These are phyloP conservation scores for Singerocomus inundabilis DNA, from an alignment of 1,284 basidiomycete species.

Conservation along the genomic window DNA sequence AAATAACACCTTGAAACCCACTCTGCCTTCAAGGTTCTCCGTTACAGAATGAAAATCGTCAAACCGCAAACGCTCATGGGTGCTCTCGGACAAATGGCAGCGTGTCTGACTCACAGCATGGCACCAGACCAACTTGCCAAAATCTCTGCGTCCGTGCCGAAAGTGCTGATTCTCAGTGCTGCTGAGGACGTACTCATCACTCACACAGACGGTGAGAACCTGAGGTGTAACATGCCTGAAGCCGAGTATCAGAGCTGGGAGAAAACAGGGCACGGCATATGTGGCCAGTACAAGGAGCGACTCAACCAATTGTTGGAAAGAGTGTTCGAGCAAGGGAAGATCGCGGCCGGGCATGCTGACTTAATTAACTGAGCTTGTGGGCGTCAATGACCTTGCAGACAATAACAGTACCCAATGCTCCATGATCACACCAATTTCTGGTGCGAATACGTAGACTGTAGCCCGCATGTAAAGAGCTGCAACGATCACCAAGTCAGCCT, in stretches of 20 bases:
- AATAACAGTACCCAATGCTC: not conserved
- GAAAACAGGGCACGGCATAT: constrained; percentile 67
- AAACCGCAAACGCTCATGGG: constrained; percentile 64
- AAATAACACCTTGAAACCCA: not conserved
- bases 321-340: constrained; percentile 53
- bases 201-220: constrained; percentile 52
- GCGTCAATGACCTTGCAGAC: not conserved
- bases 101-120: constrained; percentile 70
- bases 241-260: constrained; percentile 68
- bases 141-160: constrained; percentile 58
- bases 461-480: not conserved
- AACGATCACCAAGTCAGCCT: not conserved
- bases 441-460: not conserved
- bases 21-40: constrained; percentile 39
- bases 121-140: constrained; percentile 48
- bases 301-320: constrained; percentile 62
- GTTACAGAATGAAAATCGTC: constrained; percentile 53
- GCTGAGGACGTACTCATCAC: constrained; percentile 71
- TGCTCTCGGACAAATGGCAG: constrained; percentile 72
- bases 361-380: not conserved
- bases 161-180: constrained; percentile 71
- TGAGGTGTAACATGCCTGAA: constrained; percentile 65
- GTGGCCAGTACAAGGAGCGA: constrained; percentile 48
- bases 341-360: not conserved
- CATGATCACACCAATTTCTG: not conserved